Percentiles rank a stretch among this genome's conserved stretches.
Conservation (phyloP, 441 rosid species). For the Theobroma grandiflorum region DNA sequence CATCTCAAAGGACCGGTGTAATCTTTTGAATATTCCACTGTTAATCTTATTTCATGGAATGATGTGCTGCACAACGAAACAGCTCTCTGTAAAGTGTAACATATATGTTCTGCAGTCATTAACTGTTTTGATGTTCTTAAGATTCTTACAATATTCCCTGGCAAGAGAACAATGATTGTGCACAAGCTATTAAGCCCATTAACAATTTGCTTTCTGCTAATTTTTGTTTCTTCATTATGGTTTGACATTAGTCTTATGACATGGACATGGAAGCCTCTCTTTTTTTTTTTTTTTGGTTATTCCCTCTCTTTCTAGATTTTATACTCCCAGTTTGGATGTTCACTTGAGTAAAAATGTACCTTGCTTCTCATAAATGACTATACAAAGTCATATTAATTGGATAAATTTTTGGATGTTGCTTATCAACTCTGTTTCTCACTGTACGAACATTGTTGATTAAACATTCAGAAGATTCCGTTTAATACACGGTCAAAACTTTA, state of each 20-base stretch:
- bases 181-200: neutral
- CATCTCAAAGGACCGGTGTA: neutral
- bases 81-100: neutral
- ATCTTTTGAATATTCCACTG: neutral
- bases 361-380: neutral
- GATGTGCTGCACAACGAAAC: neutral
- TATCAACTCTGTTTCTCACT: neutral
- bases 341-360: neutral
- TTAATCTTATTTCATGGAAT: neutral
- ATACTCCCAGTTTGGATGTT: constrained; percentile 5
- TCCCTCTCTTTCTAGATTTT: neutral
- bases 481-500: neutral
- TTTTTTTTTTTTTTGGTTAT: neutral
- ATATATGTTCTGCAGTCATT: neutral
- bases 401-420: constrained; percentile 1
- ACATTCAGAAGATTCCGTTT: constrained; percentile 16
- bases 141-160: neutral
- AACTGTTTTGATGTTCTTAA: neutral
- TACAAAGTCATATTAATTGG: neutral
- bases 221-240: neutral
- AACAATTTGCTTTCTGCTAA: constrained; percentile 5
- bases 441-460: constrained; percentile 15
- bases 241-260: neutral
- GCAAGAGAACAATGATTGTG: neutral
- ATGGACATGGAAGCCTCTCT: neutral